These are phyloP conservation scores for Colletotrichum sidae DNA, from an alignment of 2,329 filamentous ascomycete species.

Conservation along the genomic window DNA sequence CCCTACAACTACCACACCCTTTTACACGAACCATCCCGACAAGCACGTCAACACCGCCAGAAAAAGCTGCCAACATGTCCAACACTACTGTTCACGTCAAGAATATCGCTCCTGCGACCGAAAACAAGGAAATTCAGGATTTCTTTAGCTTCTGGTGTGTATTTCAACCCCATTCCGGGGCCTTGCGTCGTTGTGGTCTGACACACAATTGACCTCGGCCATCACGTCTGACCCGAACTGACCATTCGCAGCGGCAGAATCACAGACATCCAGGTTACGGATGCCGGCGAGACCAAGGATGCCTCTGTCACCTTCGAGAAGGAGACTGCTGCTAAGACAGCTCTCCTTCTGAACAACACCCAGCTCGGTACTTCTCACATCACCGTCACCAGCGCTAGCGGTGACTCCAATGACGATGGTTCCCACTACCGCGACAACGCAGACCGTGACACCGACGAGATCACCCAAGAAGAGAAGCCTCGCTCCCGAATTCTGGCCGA, in stretches of 20 bases:
- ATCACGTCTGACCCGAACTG: background rate
- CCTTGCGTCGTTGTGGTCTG: no score
- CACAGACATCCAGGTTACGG: slow-evolving; percentile 80
- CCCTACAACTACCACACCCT: slow-evolving; percentile 21
- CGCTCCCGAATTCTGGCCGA: slow-evolving; percentile 93
- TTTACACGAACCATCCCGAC: background rate
- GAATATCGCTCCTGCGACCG: slow-evolving; percentile 85
- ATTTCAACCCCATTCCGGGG: background rate
- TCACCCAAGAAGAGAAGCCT: slow-evolving; percentile 97
- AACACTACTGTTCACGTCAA: slow-evolving; percentile 83
- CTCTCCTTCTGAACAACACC: slow-evolving; percentile 96
- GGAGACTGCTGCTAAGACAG: slow-evolving; percentile 95
- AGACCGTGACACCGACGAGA: slow-evolving; percentile 73
- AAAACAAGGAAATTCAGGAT: slow-evolving; percentile 90
- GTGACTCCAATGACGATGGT: slow-evolving; percentile 70
- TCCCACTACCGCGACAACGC: slow-evolving; percentile 65
- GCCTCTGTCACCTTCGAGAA: slow-evolving; percentile 98
- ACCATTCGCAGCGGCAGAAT: slow-evolving; percentile 82
- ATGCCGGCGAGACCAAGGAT: slow-evolving; percentile 76
- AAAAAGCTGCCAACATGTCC: slow-evolving; percentile 59
- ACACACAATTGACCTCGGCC: no score
- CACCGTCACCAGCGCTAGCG: slow-evolving; percentile 74
- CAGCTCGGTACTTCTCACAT: slow-evolving; percentile 91
- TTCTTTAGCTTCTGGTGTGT: slow-evolving; percentile 97
- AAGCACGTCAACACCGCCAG: slow-evolving; percentile 12